phyloP scores from a whole-genome alignment of 192 early-diverging fungal species.

The Coemansia sp. region DNA sequence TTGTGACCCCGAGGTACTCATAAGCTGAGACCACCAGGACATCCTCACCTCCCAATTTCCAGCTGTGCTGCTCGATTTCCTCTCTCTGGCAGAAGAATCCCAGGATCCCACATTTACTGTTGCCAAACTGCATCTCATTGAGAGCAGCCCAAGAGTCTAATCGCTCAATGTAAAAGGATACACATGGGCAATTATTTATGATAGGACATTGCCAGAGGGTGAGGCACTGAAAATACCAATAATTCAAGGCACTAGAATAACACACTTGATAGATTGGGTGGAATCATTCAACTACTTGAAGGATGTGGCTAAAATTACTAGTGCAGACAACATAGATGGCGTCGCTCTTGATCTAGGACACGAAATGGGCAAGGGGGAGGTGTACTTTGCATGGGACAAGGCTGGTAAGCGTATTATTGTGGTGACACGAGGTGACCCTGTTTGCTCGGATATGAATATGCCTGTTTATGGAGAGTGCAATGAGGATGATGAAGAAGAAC shows the following conservation, averaged over 20 bases:
- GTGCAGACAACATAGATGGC: neutral
- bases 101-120: too few species aligned
- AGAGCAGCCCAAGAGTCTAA: too few species aligned
- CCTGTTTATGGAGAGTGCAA: too few species aligned
- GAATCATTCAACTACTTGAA: neutral
- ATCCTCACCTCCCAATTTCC: neutral
- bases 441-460: neutral
- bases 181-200: neutral
- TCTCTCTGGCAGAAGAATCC: neutral
- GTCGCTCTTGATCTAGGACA: neutral
- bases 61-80: constrained; percentile 2
- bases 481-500: neutral
- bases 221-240: neutral
- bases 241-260: neutral
- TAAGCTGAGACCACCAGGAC: neutral
- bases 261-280: neutral
- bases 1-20: constrained; percentile 1
- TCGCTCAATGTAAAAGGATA: too few species aligned
- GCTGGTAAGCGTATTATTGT: neutral
- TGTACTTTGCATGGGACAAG: neutral
- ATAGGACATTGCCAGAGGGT: neutral
- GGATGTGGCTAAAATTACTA: neutral
- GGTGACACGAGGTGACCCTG: neutral
- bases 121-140: too few species aligned
- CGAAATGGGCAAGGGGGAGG: neutral